Evolutionary conservation across 176 grass and related monocot species (phyloP), one percentile per base, ranked within the genome.

Genomic region (Areca catechu): DNA sequence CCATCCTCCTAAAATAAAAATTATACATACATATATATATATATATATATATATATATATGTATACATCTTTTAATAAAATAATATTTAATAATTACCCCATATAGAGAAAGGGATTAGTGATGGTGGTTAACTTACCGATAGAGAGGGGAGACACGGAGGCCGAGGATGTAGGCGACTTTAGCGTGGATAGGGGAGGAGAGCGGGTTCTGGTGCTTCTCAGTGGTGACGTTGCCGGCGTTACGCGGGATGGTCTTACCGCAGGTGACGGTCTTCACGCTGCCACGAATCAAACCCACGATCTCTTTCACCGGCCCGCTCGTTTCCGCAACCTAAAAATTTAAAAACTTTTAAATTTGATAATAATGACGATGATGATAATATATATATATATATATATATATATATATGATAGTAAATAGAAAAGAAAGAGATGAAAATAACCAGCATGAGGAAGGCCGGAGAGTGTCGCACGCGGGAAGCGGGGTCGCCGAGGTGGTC

Each of bases 401-500:
- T 34, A 48, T 22, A 17, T 19, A 4, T 4, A 12, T 27, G 1
- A 10, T 18, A 58, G 23, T 12, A 16, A 24, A 25, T 4, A 19
- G 20, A 24, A 19, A 25, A 16, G 3, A 25, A 0, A 9, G 0
- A 7, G 4, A 22, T 3, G 4, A 3, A 6, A 4, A 2, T 22
- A 82, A 98, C 93, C 76, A 92, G 78, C 93, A 98, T 85, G 69
- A 80, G 75, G 71, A 67, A 63, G 4, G 60, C 73, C 49, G 87
- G 87, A 19, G 93, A 98, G 63, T 78, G 70, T 72, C 93, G 75
- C 71, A 92, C 76, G 48, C 91, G 86, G 5, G 86, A 83, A 50
- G 73, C 57, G 19, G 91, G 91, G 48, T 95, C 83, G n/a, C 90
- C 86, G 62, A 86, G 82, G 27, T 83, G 83, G 53, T 95, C 90